Base-by-base conservation (phyloP, 768 basidiomycete species). In the Bullera alba region DNA sequence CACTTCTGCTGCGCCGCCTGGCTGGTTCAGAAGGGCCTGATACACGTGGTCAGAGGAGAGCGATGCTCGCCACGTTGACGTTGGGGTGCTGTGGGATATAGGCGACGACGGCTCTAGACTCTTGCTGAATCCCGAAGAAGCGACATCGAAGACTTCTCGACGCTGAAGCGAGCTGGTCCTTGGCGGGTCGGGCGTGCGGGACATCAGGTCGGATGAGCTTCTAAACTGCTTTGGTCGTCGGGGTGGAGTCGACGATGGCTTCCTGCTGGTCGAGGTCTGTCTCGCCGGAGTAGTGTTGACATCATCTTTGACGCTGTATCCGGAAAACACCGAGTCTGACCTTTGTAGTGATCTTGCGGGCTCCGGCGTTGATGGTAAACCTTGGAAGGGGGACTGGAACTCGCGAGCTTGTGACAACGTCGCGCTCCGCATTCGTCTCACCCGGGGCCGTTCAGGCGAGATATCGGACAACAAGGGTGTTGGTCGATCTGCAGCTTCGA, bases 1-100 rank as follows among this genome's bases (percentile, higher is more conserved):
- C 59, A 79, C 76, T 62, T 86, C 85, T 3, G 66, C 56, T 10
- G 75, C 69, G 0, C 79, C 83, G 47, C 78, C 72, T 17, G 69
- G 67, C 7, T 25, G 21, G 10, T 72, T 61, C 16, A 69, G 51
- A 0, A 81, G 15, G 1, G 48, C 50, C 3, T 32, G 15, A 37
- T 50, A 63, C 0, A 44, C 45, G 23, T 41, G 43, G 32, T 65
- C 60, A 27, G 48, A 47, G 10, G 54, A 28, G 5, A 67, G 29
- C 12, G 50, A 52, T 0, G 60, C 54, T 30, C 65, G 43, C 65
- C 65, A 67, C 5, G 59, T 61, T 1, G 55, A 54, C 5, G 53
- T 54, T 16, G 57, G 56, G 2, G 56, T 56, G 8, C 32, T 42
- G 0, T 56, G 47, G 5, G 50, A 19, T 2, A 23, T 14, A 3